Conservation (phyloP, 805 yeast genomes). For the Wickerhamiella cacticola region DNA sequence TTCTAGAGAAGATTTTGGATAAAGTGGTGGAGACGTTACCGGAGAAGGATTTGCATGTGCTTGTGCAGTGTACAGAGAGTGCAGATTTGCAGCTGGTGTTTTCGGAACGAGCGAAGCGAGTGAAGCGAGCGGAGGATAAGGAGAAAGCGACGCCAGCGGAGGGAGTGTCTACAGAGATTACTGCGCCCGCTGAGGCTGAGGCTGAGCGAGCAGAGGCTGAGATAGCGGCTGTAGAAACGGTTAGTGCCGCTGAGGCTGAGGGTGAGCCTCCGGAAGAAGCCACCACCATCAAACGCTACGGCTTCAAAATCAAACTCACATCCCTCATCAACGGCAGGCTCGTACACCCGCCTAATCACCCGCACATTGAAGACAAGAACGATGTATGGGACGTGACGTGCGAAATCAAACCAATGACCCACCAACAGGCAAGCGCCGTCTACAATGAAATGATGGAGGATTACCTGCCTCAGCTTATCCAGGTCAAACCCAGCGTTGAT, state of each 20-base stretch:
- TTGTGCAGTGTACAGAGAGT: slow-evolving; percentile 19
- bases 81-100: slow-evolving; percentile 15
- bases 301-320: slow-evolving; percentile 18
- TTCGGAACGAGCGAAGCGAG: neutral
- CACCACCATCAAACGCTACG: too few species aligned
- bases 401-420: slow-evolving; percentile 18
- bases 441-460: slow-evolving; percentile 77
- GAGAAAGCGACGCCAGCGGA: too few species aligned
- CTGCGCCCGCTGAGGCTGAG: too few species aligned
- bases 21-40: slow-evolving; percentile 25
- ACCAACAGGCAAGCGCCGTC: slow-evolving; percentile 32
- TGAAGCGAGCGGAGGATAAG: too few species aligned
- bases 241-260: too few species aligned
- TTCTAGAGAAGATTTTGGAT: slow-evolving; percentile 40
- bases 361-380: slow-evolving; percentile 21
- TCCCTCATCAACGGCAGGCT: slow-evolving; percentile 19
- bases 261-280: too few species aligned
- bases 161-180: too few species aligned
- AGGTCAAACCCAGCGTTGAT: neutral
- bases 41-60: slow-evolving; percentile 16
- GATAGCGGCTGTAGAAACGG: too few species aligned
- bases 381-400: slow-evolving; percentile 31
- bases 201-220: too few species aligned
- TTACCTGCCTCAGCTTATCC: slow-evolving; percentile 19
- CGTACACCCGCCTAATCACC: slow-evolving; percentile 23